A percentile compares a stretch with the other conserved stretches of the same genome.
Conservation (phyloP, 192 early-diverging fungal species). For the Podila minutissima region DNA sequence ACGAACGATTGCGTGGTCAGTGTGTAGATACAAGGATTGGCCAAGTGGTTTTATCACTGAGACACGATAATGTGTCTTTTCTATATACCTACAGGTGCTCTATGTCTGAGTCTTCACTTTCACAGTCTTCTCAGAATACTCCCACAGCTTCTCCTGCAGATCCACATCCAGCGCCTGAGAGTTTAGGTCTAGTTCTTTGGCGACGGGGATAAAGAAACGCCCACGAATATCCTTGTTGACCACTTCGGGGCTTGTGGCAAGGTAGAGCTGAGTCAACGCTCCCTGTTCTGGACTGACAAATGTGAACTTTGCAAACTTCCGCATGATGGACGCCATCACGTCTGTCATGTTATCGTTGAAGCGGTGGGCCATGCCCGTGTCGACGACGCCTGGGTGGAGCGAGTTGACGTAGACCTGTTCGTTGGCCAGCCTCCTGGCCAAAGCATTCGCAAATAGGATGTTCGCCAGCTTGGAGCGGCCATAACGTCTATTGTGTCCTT, state of each 20-base stretch:
- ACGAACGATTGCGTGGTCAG: too few relatives aligned
- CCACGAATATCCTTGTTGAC: slow-evolving; percentile 40
- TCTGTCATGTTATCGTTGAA: slow-evolving; percentile 8
- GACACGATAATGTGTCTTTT: too few relatives aligned
- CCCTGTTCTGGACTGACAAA: slow-evolving; percentile 28
- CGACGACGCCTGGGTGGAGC: slow-evolving; percentile 54
- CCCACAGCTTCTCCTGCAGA: slow-evolving; percentile 9
- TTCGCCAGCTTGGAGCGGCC: slow-evolving; percentile 59
- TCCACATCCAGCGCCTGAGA: slow-evolving; percentile 1
- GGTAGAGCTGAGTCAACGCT: slow-evolving; percentile 53
- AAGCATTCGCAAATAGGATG: slow-evolving; percentile 53
- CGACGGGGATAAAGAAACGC: slow-evolving; percentile 9
- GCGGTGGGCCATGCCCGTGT: slow-evolving; percentile 7
- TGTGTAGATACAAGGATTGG: too few relatives aligned
- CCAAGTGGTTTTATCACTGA: too few relatives aligned
- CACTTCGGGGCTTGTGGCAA: slow-evolving; percentile 59
- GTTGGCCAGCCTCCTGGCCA: slow-evolving; percentile 40
- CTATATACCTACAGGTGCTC: too few relatives aligned
- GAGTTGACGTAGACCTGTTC: slow-evolving; percentile 35
- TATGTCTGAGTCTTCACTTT: neutral
- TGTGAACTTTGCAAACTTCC: neutral
- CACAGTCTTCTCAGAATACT: slow-evolving; percentile 12
- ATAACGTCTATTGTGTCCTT: slow-evolving; percentile 37
- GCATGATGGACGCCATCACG: neutral
- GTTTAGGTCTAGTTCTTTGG: neutral